Conservation (phyloP, 306 rosid genomes). For the Acmispon strigosus region DNA sequence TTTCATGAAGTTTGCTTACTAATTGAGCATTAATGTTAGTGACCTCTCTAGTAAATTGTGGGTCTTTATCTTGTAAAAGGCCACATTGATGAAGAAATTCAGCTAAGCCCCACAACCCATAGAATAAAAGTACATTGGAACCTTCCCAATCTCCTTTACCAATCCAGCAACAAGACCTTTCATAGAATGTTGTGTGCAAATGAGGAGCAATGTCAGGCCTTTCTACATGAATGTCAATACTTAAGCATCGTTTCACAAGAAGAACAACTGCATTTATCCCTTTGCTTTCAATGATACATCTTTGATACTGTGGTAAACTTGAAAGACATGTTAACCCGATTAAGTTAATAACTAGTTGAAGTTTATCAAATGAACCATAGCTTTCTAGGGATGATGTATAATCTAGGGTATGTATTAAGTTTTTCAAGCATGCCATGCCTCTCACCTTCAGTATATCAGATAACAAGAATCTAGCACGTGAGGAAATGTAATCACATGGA, state of each 20-base stretch:
- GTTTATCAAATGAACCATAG: slow-evolving; percentile 41
- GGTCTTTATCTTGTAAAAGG: slow-evolving; percentile 19
- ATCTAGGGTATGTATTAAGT: slow-evolving; percentile 34
- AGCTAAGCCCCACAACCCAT: slow-evolving; percentile 64
- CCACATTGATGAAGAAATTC: slow-evolving; percentile 48
- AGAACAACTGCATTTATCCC: slow-evolving; percentile 34
- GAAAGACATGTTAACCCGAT: slow-evolving; percentile 52
- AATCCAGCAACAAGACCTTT: slow-evolving; percentile 55
- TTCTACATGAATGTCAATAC: slow-evolving; percentile 32
- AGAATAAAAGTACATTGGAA: slow-evolving; percentile 46
- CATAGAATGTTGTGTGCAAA: slow-evolving; percentile 35
- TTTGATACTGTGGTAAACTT: slow-evolving; percentile 43
- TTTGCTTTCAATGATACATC: slow-evolving; percentile 33
- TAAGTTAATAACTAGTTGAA: slow-evolving; percentile 44
- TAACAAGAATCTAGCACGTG: slow-evolving; percentile 46
- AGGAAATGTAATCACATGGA: slow-evolving; percentile 65
- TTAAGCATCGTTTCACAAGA: slow-evolving; percentile 54
- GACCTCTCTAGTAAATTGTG: slow-evolving; percentile 18
- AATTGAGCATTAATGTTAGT: slow-evolving; percentile 40
- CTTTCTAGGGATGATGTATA: slow-evolving; percentile 37
- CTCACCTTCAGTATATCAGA: slow-evolving; percentile 35
- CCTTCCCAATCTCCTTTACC: slow-evolving; percentile 75
- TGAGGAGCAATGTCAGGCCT: slow-evolving; percentile 45
- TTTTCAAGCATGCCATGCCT: slow-evolving; percentile 37
- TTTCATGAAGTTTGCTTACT: slow-evolving; percentile 43